Conservation (phyloP, 2,329 filamentous ascomycete genomes). For the Corynespora cassiicola region DNA sequence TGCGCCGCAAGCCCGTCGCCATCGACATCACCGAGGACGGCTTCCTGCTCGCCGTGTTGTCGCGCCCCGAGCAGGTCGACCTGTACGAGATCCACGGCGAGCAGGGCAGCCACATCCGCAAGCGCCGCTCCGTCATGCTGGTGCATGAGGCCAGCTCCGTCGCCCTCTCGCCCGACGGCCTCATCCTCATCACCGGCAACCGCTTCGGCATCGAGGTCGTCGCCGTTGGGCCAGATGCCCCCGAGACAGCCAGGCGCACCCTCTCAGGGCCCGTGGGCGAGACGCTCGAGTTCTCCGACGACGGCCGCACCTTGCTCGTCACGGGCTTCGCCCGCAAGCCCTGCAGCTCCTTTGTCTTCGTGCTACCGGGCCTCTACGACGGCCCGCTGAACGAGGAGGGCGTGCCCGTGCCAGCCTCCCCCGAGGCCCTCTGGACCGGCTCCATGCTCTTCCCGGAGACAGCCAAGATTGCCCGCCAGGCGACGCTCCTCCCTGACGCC, state of each 20-base stretch:
- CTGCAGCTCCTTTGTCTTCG: conserved; percentile 44
- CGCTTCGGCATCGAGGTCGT: conserved; percentile 89
- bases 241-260: conserved; percentile 40
- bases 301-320: conserved; percentile 47
- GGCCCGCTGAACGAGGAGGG: conserved; percentile 48
- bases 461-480: conserved; percentile 45
- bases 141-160: conserved; percentile 81
- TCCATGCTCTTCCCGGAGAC: conserved; percentile 50
- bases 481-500: conserved; percentile 46
- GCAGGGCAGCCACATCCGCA: conserved; percentile 62
- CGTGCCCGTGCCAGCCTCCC: conserved; percentile 43
- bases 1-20: conserved; percentile 54
- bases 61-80: conserved; percentile 83
- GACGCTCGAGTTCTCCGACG: conserved; percentile 46
- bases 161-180: conserved; percentile 79
- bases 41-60: conserved; percentile 77
- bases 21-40: conserved; percentile 83
- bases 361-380: conserved; percentile 47
- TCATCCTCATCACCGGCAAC: conserved; percentile 83
- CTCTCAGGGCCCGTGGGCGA: conserved; percentile 46
- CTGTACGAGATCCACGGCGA: conserved; percentile 72
- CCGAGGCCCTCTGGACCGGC: conserved; percentile 46
- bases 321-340: conserved; percentile 45
- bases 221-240: conserved; percentile 69
- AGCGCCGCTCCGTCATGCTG: conserved; percentile 75